Base-by-base conservation (phyloP, 495 filamentous ascomycete genomes). In the Tuber microsphaerosporum region DNA sequence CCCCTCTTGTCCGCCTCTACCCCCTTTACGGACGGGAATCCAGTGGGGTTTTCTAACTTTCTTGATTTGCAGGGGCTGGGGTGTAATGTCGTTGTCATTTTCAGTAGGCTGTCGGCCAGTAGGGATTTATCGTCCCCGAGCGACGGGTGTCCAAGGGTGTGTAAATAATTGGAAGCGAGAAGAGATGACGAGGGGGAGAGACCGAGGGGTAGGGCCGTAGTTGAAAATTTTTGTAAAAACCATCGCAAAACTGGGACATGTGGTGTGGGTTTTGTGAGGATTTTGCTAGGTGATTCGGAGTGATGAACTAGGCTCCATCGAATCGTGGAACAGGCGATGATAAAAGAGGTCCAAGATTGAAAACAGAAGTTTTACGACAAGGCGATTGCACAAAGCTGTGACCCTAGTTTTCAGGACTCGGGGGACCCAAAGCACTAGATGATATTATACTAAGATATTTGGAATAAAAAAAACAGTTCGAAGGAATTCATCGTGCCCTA, bases 1-100 rank as follows among this genome's bases (percentile, higher is more conserved):
- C 6, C 56, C 56, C 1, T 17, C 56, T 17, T 34, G 56, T 3
- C 56, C 10, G 26, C 56, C 56, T 65, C 4, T 31, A n/a, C 3
- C 10, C 17, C 34, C 34, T 26, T 65, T 65, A n/a, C 73, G 70
- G 6, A 75, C 65, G 14, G 73, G 77, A 70, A 79, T 69, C 19
- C 76, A 79, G 22, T 76, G 77, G 1, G 77, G 79, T 43, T 79
- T 79, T 31, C 73, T 73, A n/a, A 79, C 37, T 45, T 79, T 79
- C 19, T 73, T 79, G 7, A 79, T 79, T 14, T 61, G 72, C 22
- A 79, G 39, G 2, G 77, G 77, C 0, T 72, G 72, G 16, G 77
- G 76, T 0, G 70, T 61, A 9, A 71, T 39, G n/a, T 79, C 70
- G 22, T 20, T 71, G 16, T 75, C 73, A 51, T 79, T 73, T 2